phyloP scores from a whole-genome alignment of 1,284 basidiomycete genomes.

The Papiliotrema laurentii region DNA sequence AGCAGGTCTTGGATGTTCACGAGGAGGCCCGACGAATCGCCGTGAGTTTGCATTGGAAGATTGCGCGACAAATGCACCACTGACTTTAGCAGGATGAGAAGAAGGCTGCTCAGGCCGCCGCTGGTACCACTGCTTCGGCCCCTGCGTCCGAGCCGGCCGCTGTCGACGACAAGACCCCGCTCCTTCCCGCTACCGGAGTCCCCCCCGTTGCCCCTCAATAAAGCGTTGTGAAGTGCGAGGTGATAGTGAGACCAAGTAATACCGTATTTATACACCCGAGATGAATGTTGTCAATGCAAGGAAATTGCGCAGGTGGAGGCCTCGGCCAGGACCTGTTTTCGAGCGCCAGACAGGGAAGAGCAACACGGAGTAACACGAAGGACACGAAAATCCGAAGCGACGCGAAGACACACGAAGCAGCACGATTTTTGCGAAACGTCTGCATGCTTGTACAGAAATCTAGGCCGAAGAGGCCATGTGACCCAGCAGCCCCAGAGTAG shows the following conservation, averaged over 20 bases:
- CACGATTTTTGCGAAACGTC: no score
- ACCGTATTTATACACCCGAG: not conserved
- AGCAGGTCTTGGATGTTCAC: slow-evolving; percentile 59
- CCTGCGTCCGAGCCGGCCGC: slow-evolving; percentile 12
- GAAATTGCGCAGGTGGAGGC: no score
- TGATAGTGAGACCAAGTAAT: not conserved
- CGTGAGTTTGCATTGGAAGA: slow-evolving; percentile 28
- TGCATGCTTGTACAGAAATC: no score
- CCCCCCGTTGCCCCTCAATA: not conserved
- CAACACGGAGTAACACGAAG: not conserved
- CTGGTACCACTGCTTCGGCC: slow-evolving; percentile 8
- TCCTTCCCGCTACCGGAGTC: slow-evolving; percentile 9
- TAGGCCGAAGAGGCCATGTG: slow-evolving; percentile 42
- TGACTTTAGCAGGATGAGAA: slow-evolving; percentile 35
- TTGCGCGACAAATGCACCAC: not conserved
- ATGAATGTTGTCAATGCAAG: not conserved
- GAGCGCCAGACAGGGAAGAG: not conserved
- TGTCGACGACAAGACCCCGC: slow-evolving; percentile 8
- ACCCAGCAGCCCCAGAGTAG: slow-evolving; percentile 50
- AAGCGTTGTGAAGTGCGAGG: not conserved
- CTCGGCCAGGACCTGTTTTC: no score
- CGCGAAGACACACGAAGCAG: no score
- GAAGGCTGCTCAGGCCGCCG: slow-evolving; percentile 25
- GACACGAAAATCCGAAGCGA: no score
- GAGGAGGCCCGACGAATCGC: slow-evolving; percentile 53